Base-by-base conservation (phyloP, 2,329 filamentous ascomycete genomes). In the Fusarium verticillioides region DNA sequence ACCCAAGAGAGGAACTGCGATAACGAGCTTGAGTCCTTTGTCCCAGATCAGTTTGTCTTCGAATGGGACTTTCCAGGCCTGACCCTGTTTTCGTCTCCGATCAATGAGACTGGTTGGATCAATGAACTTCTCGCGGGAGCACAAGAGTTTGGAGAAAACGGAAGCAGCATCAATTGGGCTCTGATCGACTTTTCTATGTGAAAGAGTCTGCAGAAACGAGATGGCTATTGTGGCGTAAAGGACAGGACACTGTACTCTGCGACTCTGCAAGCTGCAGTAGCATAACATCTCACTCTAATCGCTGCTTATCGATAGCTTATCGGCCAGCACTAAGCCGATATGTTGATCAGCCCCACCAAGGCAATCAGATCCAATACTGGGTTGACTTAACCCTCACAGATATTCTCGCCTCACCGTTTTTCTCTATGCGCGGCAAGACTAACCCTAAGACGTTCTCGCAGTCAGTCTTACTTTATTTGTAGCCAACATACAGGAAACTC, bases 1-100 rank as follows among this genome's bases (percentile, higher is more conserved):
- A 5, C 10, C 2, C 57, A 52, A 5, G 13, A 28, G 9, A 23
- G 11, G 10, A 19, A 47, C 3, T 37, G 11, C 4, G 62, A 50
- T 4, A 69, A 53, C 1, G 66, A 69, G 1, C 40, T 69, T 9
- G 66, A 69, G 26, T 59, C 66, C 0, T 69, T 69, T 12, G 26
- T 69, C 2, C 60, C 66, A 13, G 66, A 69, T 4, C 66, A 69
- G 7, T 69, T 69, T 4, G 66, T 69, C 1, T 69, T 69, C 7
- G 66, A 69, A 26, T 69, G 65, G 66, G 66, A 69, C 10, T 69
- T 69, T 10, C 66, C 66, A 7, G 65, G 66, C 0, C 28, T 69
- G 2, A 69, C 65, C 0, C 5, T 69, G 8, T 69, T 69, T 9
- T 59, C 65, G 5, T 69, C 66, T 0, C 66, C 66, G 2, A 59